Evolutionary conservation across 371 early-diverging fungal genomes (phyloP).

Genomic region (Apophysomyces ossiformis): DNA sequence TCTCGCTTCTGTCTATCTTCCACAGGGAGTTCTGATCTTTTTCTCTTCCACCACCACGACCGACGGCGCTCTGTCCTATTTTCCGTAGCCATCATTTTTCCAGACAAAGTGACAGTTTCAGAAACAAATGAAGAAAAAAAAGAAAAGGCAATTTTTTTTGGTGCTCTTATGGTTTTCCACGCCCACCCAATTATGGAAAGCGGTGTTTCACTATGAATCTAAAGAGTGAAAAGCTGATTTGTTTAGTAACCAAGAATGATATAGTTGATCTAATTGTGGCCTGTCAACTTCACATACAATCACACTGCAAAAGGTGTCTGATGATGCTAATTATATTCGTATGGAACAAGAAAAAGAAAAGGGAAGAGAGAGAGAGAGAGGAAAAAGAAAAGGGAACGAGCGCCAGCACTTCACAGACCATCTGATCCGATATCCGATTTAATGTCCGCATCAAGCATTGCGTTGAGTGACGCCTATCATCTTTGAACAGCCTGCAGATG

Average conservation of each 20-base stretch:
- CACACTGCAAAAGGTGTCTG: too few species aligned
- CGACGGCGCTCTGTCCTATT: constrained; percentile 7
- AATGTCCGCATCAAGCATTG: too few species aligned
- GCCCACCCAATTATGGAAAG: background rate
- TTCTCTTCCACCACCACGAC: constrained; percentile 15
- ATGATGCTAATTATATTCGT: too few species aligned
- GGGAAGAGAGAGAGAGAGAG: too few species aligned
- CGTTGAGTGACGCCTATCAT: too few species aligned
- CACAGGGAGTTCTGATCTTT: background rate
- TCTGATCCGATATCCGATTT: too few species aligned
- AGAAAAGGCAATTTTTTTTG: background rate
- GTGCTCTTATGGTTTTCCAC: background rate
- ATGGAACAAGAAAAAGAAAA: too few species aligned
- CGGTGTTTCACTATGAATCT: constrained; percentile 1
- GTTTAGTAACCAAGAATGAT: too few species aligned
- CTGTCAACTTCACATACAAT: background rate
- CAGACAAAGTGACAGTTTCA: background rate
- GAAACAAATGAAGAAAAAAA: background rate
- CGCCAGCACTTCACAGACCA: too few species aligned
- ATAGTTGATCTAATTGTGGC: too few species aligned
- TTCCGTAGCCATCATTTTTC: constrained; percentile 4
- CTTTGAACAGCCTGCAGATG: too few species aligned
- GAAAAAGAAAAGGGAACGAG: too few species aligned
- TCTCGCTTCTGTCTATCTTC: constrained; percentile 5
- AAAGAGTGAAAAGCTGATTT: background rate